Conservation (phyloP, 768 basidiomycete genomes). For the Lentinus tigrinus region DNA sequence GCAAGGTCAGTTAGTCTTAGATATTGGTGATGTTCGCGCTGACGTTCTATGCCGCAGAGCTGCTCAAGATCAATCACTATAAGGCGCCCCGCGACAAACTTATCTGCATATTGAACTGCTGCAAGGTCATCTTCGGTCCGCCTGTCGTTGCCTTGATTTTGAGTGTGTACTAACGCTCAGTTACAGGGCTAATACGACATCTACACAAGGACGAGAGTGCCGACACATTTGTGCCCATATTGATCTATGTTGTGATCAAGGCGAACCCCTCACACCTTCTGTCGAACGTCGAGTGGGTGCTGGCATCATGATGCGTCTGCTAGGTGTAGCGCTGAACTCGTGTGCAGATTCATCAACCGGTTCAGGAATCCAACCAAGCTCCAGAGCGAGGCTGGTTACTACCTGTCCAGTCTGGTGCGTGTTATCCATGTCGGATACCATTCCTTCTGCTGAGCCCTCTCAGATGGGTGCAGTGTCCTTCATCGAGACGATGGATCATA, state of each 20-base stretch:
- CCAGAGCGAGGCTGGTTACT: slow-evolving; percentile 95
- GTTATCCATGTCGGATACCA: background rate
- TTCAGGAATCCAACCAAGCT: slow-evolving; percentile 89
- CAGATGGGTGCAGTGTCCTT: slow-evolving; percentile 97
- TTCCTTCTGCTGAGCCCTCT: background rate
- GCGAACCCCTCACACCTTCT: slow-evolving; percentile 93
- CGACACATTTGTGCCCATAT: slow-evolving; percentile 90
- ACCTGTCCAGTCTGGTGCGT: slow-evolving; percentile 89
- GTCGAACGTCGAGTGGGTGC: slow-evolving; percentile 91
- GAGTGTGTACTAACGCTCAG: slow-evolving; percentile 1
- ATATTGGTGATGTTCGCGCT: background rate
- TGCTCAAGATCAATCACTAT: slow-evolving; percentile 97
- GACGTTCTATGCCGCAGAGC: slow-evolving; percentile 49
- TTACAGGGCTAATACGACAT: slow-evolving; percentile 84
- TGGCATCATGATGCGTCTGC: no score
- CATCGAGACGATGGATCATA: slow-evolving; percentile 97
- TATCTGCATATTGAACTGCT: slow-evolving; percentile 95
- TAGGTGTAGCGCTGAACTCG: background rate
- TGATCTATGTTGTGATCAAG: slow-evolving; percentile 91
- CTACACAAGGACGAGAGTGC: slow-evolving; percentile 82
- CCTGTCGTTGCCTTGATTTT: slow-evolving; percentile 15
- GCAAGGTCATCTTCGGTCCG: slow-evolving; percentile 98
- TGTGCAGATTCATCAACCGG: slow-evolving; percentile 84
- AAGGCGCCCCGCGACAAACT: slow-evolving; percentile 98
- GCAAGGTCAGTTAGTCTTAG: slow-evolving; percentile 54